Evolutionary conservation across 768 basidiomycete species (phyloP), one percentile per base, ranked within the genome.

Genomic region (Boletales sp.): DNA sequence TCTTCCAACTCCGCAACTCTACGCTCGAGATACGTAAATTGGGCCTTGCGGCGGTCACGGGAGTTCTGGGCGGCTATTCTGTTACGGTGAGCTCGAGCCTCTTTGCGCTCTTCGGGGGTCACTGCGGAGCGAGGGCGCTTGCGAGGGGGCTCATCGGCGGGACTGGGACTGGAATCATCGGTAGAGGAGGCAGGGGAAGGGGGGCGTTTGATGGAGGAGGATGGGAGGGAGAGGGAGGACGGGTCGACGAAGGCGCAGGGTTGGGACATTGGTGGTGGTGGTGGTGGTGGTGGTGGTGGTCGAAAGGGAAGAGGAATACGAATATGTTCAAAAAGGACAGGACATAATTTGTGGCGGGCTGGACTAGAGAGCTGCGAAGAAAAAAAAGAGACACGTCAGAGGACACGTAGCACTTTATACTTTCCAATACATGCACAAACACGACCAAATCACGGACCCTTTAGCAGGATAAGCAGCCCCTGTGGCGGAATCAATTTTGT

Each of bases 21-120:
- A 34, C 70, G 77, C 64, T 88, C 84, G 37, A 91, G 84, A 56
- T 73, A 75, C 1, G 72, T 48, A 64, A 86, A 91, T 56, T 94
- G 90, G 14, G 84, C 86, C 69, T 95, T 95, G 49, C 91, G 81
- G 58, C 88, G 80, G 72, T 95, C 93, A 40, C 93, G 84, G 11
- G 88, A 90, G 72, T 93, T 88, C 75, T 95, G 93, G 6, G 92
- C 92, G 2, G 93, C 93, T 66, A 94, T 90, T 44, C 92, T 81
- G 70, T 95, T 95, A 49, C 93, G 84, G 71, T 93, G 90, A 14
- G 89, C 91, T 56, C 93, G 79, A 42, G 88, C 90, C 66, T 92
- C 90, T 59, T 82, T 88, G 68, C 88, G 87, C 61, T 91, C 88
- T 54, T 91, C 90, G 0, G 85, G 73, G 7, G 81, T 73, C 21